Evolutionary conservation across 257 asterid genomes (phyloP), one percentile per base, ranked within the genome.

Genomic region (Solanum appendiculatum): DNA sequence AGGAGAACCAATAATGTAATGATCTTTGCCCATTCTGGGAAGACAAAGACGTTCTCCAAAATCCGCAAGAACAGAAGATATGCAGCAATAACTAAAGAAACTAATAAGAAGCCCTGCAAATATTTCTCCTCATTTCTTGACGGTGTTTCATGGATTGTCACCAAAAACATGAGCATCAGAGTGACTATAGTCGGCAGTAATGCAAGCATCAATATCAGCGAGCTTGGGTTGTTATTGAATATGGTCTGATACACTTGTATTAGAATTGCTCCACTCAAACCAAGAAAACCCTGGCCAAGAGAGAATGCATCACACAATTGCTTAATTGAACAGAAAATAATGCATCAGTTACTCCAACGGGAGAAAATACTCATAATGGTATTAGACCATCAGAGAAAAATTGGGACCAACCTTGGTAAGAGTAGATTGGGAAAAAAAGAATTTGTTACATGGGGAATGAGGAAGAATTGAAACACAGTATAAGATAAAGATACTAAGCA

Each of bases 221-320:
- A 92, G 90, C 92, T 91, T 9, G 98, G 99, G 89, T 91, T 90
- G 72, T 93, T 95, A 44, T 91, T 86, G 87, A 93, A 97, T 91
- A 96, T 77, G 66, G 97, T 88, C 77, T 92, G 93, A 89, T 95
- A 94, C 15, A 94, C 91, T 89, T 97, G 99, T 83, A 97, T 93
- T 40, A 95, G 90, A 44, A 97, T 88, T 82, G 99, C 98, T 84
- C 99, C 99, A 89, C 99, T 95, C 87, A 97, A 90, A 7, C 99
- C 99, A 85, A 97, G 98, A 87, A 93, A 97, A 27, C 99, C 99
- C 99, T 94, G 93, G 83, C 89, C 87, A 85, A 37, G 73, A 77
- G 87, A 78, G 33, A 78, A 48, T 16, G 23, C 64, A 84, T 37
- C 82, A 73, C 3, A 3, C 9, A 5, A 37, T 73, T 11, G 20